Evolutionary conservation across 1,139 yeast species (phyloP), one percentile per base, ranked within the genome.

Genomic region (Lodderomyces theae): DNA sequence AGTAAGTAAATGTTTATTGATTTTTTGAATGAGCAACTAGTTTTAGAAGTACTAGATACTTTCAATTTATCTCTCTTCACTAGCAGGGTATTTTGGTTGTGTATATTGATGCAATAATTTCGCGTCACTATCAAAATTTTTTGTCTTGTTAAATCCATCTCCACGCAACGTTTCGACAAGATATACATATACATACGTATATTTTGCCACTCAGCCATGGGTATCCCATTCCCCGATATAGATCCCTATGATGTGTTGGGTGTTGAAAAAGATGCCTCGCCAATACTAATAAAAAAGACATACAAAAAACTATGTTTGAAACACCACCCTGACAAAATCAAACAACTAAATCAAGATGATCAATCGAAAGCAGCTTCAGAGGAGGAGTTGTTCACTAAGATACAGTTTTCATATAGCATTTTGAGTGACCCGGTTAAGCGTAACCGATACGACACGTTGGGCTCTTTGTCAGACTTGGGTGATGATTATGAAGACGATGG

Each of bases 271-370:
- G 54, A 58, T 1, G 70, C 79, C 2, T 61, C 79, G 2, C 78
- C 77, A 0, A 62, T 74, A 1, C 82, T 75, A 13, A 75, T 88
- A 51, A 86, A 83, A 56, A 80, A 76, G 53, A 79, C 89, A 0
- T 88, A 88, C 60, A 79, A 89, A 51, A 78, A 76, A 47, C 64
- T 79, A 32, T 87, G 95, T 51, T 69, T 88, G 34, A 66, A 72
- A 46, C 74, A 77, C 47, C 96, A 88, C 57, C 96, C 96, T 0
- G 96, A 88, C 60, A 88, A 87, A 56, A 56, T 75, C 34, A 69
- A 66, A 43, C 78, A 77, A 45, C 61, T 44, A 36, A 35, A 40
- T 26, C 66, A 57, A 28, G 26, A 16, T 8, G 35, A n/a, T 19
- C 72, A 9, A 9, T 12, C 29, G 4, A 16, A 25, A 9, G 29